A percentile compares a stretch with the other conserved stretches of the same genome.
Conservation (phyloP, 2,329 filamentous ascomycete genomes). For the Cladophialophora carrionii region DNA sequence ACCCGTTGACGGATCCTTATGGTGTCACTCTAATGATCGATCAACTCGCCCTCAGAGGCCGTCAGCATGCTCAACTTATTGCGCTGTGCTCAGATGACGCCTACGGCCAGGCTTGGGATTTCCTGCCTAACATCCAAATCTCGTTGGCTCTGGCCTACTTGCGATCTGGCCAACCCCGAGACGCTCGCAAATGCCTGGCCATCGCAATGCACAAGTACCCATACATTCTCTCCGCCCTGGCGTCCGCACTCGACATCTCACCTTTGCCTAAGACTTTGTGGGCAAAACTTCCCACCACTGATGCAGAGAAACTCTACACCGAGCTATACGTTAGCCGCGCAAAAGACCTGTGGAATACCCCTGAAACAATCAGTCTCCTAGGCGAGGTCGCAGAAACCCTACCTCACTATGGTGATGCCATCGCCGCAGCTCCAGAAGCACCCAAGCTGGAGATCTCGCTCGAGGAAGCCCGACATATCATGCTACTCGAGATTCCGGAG, state of each 20-base stretch:
- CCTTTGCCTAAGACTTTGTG: slow-evolving; percentile 77
- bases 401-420: slow-evolving; percentile 48
- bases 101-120: slow-evolving; percentile 56
- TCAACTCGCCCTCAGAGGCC: slow-evolving; percentile 78
- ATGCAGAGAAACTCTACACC: slow-evolving; percentile 69
- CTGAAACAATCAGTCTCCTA: slow-evolving; percentile 69
- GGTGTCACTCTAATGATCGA: slow-evolving; percentile 80
- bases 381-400: slow-evolving; percentile 67
- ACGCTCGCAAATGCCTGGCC: slow-evolving; percentile 67
- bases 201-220: slow-evolving; percentile 73
- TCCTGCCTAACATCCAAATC: slow-evolving; percentile 72
- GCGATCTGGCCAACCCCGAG: slow-evolving; percentile 67
- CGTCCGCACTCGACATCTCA: slow-evolving; percentile 77
- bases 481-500: slow-evolving; percentile 73
- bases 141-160: slow-evolving; percentile 76
- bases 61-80: slow-evolving; percentile 75
- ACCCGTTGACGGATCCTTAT: slow-evolving; percentile 76
- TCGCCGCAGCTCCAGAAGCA: slow-evolving; percentile 46
- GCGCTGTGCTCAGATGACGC: slow-evolving; percentile 63
- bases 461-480: slow-evolving; percentile 72
- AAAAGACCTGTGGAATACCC: slow-evolving; percentile 84
- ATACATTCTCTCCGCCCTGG: slow-evolving; percentile 81
- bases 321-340: slow-evolving; percentile 75
- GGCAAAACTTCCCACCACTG: slow-evolving; percentile 71
- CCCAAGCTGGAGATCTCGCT: slow-evolving; percentile 54